Evolutionary conservation across 176 grass and related monocot genomes (phyloP), one percentile per base, ranked within the genome.

Genomic region (Neostapfia colusana): DNA sequence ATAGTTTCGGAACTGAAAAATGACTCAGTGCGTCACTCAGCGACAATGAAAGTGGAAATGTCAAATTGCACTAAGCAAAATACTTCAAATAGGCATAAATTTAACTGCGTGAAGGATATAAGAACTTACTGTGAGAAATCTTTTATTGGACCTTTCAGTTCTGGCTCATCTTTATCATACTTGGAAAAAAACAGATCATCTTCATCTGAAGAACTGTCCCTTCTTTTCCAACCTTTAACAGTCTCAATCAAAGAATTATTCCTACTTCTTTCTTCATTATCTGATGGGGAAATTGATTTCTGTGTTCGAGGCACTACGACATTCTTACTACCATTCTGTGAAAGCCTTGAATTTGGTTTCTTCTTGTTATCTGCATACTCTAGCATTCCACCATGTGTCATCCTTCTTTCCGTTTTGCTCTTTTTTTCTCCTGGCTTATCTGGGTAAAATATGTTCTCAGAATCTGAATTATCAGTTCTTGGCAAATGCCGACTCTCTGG

Each of bases 101-200:
- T n/a, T 35, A 46, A 53, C 28, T 75, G 25, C 8, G 24, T 69
- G 25, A 50, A 81, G 15, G 43, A 79, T 64, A 28, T 26, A 78
- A 80, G 24, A 65, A 78, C 94, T 91, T 93, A 97, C 94, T 93
- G 88, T 75, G 78, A 79, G 37, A 82, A 78, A 75, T 93, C 86
- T 74, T 83, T 89, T 89, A 97, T 89, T 75, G 82, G 86, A 80
- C 84, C 91, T 85, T 89, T 97, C 60, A 93, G 68, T 80, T 97
- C 94, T 41, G 94, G 88, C 35, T 85, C 72, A 36, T 91, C 91
- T 72, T 97, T 97, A 86, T 89, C 84, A 72, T 93, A 97, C 66
- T 91, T 97, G 69, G 76, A 85, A 58, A 91, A 93, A 79, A 93
- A 83, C 23, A 84, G 87, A 91, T 82, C 87, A 79, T 93, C 90